These are phyloP conservation scores for Onygena corvina DNA, from an alignment of 2,329 filamentous ascomycete species.

Conservation along the genomic window DNA sequence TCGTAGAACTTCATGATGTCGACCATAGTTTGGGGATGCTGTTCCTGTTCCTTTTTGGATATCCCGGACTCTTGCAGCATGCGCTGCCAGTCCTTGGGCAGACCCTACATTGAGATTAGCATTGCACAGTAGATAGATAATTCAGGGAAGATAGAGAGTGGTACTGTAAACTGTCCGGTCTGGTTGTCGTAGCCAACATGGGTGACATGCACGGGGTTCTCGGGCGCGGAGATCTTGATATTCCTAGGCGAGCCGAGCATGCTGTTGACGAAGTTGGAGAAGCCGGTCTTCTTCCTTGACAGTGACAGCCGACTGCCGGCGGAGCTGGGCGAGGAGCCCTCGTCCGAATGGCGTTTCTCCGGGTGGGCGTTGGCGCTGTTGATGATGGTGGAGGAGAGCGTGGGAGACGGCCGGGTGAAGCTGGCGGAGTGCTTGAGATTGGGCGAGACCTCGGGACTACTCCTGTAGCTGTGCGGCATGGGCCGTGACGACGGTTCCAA, in stretches of 20 bases:
- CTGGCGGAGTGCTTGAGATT: conserved; percentile 54
- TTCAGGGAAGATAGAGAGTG: conserved; percentile 20
- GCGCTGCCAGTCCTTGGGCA: conserved; percentile 96
- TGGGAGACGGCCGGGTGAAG: conserved; percentile 44
- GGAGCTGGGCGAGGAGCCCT: conserved; percentile 30
- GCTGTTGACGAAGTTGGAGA: conserved; percentile 78
- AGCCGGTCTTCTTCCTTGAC: conserved; percentile 70
- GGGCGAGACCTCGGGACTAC: conserved; percentile 32
- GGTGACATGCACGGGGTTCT: conserved; percentile 94
- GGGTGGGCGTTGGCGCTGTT: conserved; percentile 37
- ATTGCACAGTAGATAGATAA: conserved; percentile 9
- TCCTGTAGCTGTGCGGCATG: conserved; percentile 30
- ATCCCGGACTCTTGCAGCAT: conserved; percentile 93
- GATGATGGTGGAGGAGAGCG: conserved; percentile 38
- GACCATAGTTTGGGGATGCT: conserved; percentile 89
- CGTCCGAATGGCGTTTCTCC: conserved; percentile 64
- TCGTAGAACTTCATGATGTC: conserved; percentile 97
- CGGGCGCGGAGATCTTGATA: conserved; percentile 89
- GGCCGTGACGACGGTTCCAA: conserved; percentile 28
- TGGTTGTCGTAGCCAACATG: conserved; percentile 95
- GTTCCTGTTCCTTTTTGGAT: conserved; percentile 85
- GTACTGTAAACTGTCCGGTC: conserved; percentile 89
- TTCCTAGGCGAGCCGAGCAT: conserved; percentile 74
- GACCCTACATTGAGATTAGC: too few species aligned
- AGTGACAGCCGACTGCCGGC: conserved; percentile 49